Conservation (phyloP, 2,329 filamentous ascomycete species). For the Ophiostoma pallidulum region DNA sequence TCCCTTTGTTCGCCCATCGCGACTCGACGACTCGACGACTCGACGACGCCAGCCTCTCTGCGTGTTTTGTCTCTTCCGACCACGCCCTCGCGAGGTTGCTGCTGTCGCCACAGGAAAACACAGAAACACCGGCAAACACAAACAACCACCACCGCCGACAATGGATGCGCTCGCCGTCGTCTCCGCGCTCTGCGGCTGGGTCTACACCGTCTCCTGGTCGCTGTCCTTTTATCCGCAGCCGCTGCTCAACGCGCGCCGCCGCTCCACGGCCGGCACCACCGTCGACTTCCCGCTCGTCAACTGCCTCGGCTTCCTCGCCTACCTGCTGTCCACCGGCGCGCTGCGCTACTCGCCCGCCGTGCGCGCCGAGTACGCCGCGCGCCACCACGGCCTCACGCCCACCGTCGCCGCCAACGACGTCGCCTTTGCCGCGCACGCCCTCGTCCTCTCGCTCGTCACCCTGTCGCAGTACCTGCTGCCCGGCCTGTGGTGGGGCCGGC, state of each 20-base stretch:
- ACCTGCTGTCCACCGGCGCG: constrained; percentile 62
- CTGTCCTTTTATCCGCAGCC: constrained; percentile 89
- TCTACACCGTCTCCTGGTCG: constrained; percentile 71
- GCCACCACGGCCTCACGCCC: constrained; percentile 65
- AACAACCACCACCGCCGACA: background rate
- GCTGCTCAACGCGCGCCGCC: constrained; percentile 65
- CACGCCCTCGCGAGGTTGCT: too few relatives aligned
- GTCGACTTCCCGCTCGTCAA: constrained; percentile 82
- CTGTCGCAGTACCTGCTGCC: constrained; percentile 69
- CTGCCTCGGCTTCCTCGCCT: constrained; percentile 57
- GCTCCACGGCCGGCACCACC: constrained; percentile 72
- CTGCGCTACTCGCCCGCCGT: constrained; percentile 75
- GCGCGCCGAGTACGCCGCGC: constrained; percentile 70
- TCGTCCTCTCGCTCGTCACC: constrained; percentile 61
- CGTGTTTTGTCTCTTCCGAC: too few relatives aligned
- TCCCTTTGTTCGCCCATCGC: too few relatives aligned
- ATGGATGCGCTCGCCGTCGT: constrained; percentile 34
- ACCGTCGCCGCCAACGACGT: constrained; percentile 88
- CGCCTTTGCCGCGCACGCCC: constrained; percentile 73
- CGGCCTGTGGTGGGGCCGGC: constrained; percentile 66
- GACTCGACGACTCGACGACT: too few relatives aligned
- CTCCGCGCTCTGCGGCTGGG: constrained; percentile 60
- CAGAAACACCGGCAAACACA: too few relatives aligned
- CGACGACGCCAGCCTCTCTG: too few relatives aligned
- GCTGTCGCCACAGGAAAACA: background rate